Evolutionary conservation across 495 filamentous ascomycete species (phyloP), one percentile per base, ranked within the genome.

Genomic region (Acidomyces sp.): DNA sequence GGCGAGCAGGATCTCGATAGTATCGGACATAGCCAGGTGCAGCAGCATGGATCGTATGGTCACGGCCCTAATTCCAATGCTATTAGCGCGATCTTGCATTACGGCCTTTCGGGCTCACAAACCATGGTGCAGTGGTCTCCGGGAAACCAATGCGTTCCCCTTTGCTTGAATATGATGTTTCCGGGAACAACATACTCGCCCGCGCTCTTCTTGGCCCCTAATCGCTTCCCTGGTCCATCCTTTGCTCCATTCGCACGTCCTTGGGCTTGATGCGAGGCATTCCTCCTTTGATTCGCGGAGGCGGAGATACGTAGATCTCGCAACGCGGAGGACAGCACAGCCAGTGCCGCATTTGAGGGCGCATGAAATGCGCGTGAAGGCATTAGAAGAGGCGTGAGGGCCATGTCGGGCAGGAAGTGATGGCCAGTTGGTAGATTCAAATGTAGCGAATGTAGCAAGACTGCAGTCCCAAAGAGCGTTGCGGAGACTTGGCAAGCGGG

Each of bases 81-180:
- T 43, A 19, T 40, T 21, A 44, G 37, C 18, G 7, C 28, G n/a
- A 10, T 10, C 34, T 26, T 17, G 18, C 19, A 4, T 9, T n/a
- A 13, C 4, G 3, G 19, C 20, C 15, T 40, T 23, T 5, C 4
- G 2, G 24, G 41, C 9, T 16, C 22, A n/a, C 43, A 26, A 37
- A 51, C 48, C 70, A 95, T 84, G 42, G 69, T 78, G 56, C 80
- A 82, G 63, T 95, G 93, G 57, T 95, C 88, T 49, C 90, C 90
- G 1, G 90, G 75, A 56, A 78, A 85, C 90, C 90, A 99, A 56
- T 77, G 72, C 19, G 92, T 88, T 46, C 90, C 90, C 42, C 90
- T 80, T 62, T 99, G 90, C 48, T 80, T 78, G 74, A 92, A 99
- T 63, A 99, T 87, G 60, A 99, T 96, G 69, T 90, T 93, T 20